These are phyloP conservation scores for Pestalotiopsis sp. DNA, from an alignment of 2,329 filamentous ascomycete genomes.

Conservation along the genomic window DNA sequence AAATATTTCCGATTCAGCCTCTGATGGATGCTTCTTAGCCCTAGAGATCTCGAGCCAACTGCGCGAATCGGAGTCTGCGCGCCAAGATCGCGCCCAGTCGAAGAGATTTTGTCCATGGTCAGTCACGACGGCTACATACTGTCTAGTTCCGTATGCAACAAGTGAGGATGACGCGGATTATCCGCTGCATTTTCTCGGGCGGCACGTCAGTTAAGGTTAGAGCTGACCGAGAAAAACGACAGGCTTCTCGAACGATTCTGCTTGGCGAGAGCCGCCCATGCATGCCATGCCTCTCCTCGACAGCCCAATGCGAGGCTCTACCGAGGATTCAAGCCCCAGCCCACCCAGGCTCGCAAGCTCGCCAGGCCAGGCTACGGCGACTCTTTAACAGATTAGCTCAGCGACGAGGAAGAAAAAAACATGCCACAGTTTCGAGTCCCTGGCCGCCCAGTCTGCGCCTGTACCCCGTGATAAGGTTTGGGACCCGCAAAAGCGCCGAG, in stretches of 20 bases:
- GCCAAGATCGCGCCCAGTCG: background rate
- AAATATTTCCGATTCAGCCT: background rate
- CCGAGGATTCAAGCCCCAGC: background rate
- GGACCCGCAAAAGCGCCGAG: slow-evolving; percentile 12
- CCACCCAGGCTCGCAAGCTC: background rate
- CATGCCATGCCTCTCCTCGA: background rate
- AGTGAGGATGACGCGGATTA: background rate
- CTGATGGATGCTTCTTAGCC: background rate
- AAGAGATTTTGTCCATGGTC: background rate
- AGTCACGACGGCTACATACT: background rate
- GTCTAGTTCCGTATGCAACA: background rate
- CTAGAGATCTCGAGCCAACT: background rate
- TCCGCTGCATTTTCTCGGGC: background rate
- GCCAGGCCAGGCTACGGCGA: too few species aligned
- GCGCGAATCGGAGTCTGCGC: background rate
- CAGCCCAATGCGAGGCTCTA: background rate
- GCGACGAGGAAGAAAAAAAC: background rate
- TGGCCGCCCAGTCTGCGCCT: background rate
- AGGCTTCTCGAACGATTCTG: slow-evolving; percentile 3
- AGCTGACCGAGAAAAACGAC: background rate
- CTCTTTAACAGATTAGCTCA: background rate
- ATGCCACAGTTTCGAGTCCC: background rate
- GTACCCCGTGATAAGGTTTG: background rate
- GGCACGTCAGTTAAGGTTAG: background rate
- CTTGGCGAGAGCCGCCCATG: background rate